Evolutionary conservation across 75 land plant genomes (phyloP).

Genomic region (Pinus taeda): DNA sequence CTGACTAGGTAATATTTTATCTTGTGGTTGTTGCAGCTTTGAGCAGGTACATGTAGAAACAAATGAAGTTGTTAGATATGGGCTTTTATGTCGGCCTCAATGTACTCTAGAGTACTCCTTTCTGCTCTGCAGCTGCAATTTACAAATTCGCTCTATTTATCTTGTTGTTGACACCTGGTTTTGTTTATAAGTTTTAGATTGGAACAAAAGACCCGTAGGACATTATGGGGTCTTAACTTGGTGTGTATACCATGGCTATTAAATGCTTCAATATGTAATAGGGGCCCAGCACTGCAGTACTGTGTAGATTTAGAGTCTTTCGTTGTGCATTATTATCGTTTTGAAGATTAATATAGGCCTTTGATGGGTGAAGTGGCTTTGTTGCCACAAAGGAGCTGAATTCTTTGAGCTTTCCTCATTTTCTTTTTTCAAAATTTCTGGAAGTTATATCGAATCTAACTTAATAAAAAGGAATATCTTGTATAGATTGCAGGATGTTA

Average conservation of each 20-base stretch:
- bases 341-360: not conserved
- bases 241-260: not conserved
- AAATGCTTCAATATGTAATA: slow-evolving; percentile 7
- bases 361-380: too few species aligned
- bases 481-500: too few species aligned
- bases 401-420: too few species aligned
- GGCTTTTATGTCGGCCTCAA: not conserved
- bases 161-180: not conserved
- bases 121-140: slow-evolving; percentile 2
- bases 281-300: slow-evolving; percentile 1
- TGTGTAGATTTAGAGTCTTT: not conserved
- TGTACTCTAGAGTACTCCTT: slow-evolving; percentile 3
- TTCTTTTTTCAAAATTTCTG: too few species aligned
- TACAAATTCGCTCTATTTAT: not conserved
- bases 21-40: not conserved
- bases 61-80: not conserved
- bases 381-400: too few species aligned
- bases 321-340: not conserved
- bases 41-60: not conserved
- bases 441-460: too few species aligned
- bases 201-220: not conserved
- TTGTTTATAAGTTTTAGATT: not conserved
- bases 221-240: slow-evolving; percentile 6
- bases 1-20: not conserved
- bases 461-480: too few species aligned